A percentile compares a stretch with the other conserved stretches of the same genome.
These are phyloP conservation scores for Zizania latifolia DNA, from an alignment of 176 grass and related monocot species.

Conservation along the genomic window DNA sequence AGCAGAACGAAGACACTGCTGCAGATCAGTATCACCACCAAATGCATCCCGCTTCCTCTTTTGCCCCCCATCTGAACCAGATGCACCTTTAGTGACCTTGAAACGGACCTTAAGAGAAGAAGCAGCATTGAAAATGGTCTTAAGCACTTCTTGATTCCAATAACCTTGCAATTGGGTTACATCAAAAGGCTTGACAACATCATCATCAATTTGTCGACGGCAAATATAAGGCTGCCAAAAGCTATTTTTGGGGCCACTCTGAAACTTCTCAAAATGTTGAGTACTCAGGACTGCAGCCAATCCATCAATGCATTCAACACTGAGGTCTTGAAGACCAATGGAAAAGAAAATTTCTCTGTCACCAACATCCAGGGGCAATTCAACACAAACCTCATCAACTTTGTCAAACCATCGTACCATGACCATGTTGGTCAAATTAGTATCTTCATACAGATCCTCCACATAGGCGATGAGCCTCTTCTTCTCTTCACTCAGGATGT, in stretches of 20 bases:
- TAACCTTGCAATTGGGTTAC: constrained; percentile 81
- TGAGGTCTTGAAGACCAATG: constrained; percentile 77
- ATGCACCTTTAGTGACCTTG: constrained; percentile 45
- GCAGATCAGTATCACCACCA: not conserved
- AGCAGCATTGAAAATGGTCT: constrained; percentile 51
- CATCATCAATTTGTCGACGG: constrained; percentile 52
- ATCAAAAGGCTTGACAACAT: constrained; percentile 68
- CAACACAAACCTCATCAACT: constrained; percentile 70
- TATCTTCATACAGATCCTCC: constrained; percentile 85
- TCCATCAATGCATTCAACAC: constrained; percentile 93
- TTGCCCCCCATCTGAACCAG: constrained; percentile 33
- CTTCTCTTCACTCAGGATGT: constrained; percentile 79
- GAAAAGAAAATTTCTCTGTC: constrained; percentile 89
- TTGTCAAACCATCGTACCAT: constrained; percentile 83
- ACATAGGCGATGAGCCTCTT: constrained; percentile 82
- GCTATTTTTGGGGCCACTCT: constrained; percentile 18
- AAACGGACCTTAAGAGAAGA: constrained; percentile 71
- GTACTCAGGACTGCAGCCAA: constrained; percentile 69
- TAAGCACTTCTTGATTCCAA: constrained; percentile 83
- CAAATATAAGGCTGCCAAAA: constrained; percentile 70
- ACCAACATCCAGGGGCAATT: constrained; percentile 44
- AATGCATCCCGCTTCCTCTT: constrained; percentile 45
- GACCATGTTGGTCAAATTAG: constrained; percentile 67
- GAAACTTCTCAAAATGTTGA: constrained; percentile 82
- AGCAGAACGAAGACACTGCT: constrained; percentile 5